Conservation (phyloP, 1,284 basidiomycete species). For the Austroboletus niveus region DNA sequence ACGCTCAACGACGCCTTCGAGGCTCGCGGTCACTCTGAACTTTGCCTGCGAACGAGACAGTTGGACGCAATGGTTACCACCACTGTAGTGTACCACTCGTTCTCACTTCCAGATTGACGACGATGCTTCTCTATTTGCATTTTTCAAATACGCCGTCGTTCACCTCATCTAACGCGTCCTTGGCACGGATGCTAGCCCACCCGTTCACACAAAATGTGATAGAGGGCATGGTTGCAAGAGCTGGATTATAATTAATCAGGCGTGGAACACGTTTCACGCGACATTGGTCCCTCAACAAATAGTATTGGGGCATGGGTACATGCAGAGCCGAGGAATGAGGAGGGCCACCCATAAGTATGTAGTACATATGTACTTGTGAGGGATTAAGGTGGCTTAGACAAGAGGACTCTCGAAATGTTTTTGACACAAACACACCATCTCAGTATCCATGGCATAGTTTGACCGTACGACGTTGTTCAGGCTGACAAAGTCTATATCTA, state of each 20-base stretch:
- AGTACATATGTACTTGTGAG: slow-evolving; percentile 7
- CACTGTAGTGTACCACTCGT: not conserved
- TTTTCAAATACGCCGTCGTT: slow-evolving; percentile 19
- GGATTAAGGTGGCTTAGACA: not conserved
- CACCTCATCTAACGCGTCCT: slow-evolving; percentile 20
- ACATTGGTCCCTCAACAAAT: slow-evolving; percentile 17
- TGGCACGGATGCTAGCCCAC: slow-evolving; percentile 22
- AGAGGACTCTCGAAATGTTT: too few species aligned
- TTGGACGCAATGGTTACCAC: too few species aligned
- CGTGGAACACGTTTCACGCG: slow-evolving; percentile 23
- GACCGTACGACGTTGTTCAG: too few species aligned
- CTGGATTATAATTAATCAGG: slow-evolving; percentile 11
- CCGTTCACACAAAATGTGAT: slow-evolving; percentile 20
- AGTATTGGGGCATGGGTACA: slow-evolving; percentile 22
- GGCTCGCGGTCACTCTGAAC: too few species aligned
- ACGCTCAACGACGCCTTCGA: too few species aligned
- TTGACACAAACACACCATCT: slow-evolving; percentile 5
- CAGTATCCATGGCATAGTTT: slow-evolving; percentile 1
- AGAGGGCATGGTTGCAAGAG: slow-evolving; percentile 13
- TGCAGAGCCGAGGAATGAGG: slow-evolving; percentile 23
- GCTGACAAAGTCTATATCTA: not conserved
- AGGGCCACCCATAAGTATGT: slow-evolving; percentile 11
- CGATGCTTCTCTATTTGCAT: slow-evolving; percentile 21
- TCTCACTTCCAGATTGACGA: slow-evolving; percentile 23
- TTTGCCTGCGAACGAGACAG: too few species aligned